Evolutionary conservation across 116 monocot species (phyloP), one percentile per base, ranked within the genome.

Genomic region (Cymodocea nodosa): DNA sequence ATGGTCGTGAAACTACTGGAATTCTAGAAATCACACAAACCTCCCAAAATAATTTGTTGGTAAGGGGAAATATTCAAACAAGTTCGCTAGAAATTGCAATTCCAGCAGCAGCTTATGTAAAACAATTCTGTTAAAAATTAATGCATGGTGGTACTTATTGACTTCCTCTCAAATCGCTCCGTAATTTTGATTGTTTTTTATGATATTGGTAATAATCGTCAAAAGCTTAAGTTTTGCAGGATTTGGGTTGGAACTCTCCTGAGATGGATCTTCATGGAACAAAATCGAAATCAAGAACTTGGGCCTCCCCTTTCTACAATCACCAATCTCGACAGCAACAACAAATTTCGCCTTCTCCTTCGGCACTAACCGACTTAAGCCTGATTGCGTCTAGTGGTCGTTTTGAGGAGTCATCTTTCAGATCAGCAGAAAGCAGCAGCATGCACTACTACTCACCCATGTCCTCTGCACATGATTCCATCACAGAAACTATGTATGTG

Each of bases 311-410:
- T 15, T 36, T 3, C n/a, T 10, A 25, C 13, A 15, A 51, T 66
- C 35, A 65, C 62, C 15, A 56, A 15, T 34, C 74, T 63, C 70
- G 77, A 3, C 73, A 73, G 23, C 72, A 65, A 23, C 69, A 68
- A 24, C 79, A 83, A 0, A 44, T 72, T 37, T 93, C 83, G 9
- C 83, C 89, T 15, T 75, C 71, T 23, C 79, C 79, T 50, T 88
- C 89, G 35, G 73, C 83, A 53, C 36, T 81, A 58, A 77, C 85
- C 10, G 83, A 83, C 12, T 78, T 76, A 69, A 87, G 81, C 44
- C 1, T 12, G 62, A 71, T 74, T 0, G 67, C 64, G 16, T 66
- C 57, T 62, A 80, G 78, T n/a, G 73, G 68, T 1, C 72, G 64
- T 22, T 81, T 81, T 10, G 83, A 66, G 23, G 79, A 82, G 23